Evolutionary conservation across 495 filamentous ascomycete genomes (phyloP).

Genomic region (Penicillium mononematosum): DNA sequence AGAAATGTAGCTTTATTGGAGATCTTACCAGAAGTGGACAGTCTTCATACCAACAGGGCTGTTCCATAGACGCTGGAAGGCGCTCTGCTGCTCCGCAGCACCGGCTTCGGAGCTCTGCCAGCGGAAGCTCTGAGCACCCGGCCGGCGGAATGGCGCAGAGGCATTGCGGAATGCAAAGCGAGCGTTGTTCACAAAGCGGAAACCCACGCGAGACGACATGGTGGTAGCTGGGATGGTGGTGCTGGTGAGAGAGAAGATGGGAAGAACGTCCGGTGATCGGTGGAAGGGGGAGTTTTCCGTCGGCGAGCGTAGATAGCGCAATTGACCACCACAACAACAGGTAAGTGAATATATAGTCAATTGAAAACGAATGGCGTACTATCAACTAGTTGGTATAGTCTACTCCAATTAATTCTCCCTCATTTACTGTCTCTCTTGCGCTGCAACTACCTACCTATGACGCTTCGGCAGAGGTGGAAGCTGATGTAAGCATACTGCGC

Average conservation of each 20-base stretch:
- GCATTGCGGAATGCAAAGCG: constrained; percentile 54
- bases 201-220: constrained; percentile 49
- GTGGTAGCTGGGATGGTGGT: constrained; percentile 27
- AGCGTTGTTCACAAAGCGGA: constrained; percentile 50
- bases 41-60: constrained; percentile 89
- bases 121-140: constrained; percentile 55
- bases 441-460: constrained; percentile 1
- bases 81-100: constrained; percentile 54
- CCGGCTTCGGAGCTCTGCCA: constrained; percentile 64
- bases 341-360: not conserved
- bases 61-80: constrained; percentile 75
- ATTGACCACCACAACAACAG: constrained; percentile 12
- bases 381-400: not conserved
- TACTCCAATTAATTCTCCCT: not conserved
- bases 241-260: constrained; percentile 22
- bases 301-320: constrained; percentile 1
- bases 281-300: constrained; percentile 26
- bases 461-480: constrained; percentile 25
- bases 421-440: not conserved
- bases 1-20: not conserved
- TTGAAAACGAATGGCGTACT: not conserved
- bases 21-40: constrained; percentile 88
- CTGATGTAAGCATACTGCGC: constrained; percentile 35
- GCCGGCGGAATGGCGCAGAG: constrained; percentile 51
- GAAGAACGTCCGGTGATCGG: constrained; percentile 29